Evolutionary conservation across 495 filamentous ascomycete genomes (phyloP).

Genomic region (Chaetomium cochliodes): DNA sequence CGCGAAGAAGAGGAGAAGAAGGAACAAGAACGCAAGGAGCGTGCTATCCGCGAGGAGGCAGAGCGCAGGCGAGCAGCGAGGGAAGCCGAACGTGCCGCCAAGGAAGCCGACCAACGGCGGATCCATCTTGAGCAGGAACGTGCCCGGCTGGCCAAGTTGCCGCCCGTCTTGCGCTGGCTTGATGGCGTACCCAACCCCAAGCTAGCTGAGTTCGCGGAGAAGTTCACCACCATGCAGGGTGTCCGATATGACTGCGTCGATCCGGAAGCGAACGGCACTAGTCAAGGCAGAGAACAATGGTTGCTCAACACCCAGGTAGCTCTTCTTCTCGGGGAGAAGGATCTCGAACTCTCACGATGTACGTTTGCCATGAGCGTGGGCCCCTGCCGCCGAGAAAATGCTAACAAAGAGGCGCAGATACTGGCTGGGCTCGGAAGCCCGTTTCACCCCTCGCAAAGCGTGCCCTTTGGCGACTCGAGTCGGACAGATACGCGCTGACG

Average conservation of each 20-base stretch:
- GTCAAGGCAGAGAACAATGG: conserved; percentile 63
- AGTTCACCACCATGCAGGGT: conserved; percentile 51
- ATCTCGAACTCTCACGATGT: conserved; percentile 71
- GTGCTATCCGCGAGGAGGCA: conserved; percentile 53
- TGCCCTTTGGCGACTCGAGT: conserved; percentile 50
- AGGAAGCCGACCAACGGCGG: conserved; percentile 55
- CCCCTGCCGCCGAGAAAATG: not conserved
- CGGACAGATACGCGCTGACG: conserved; percentile 50
- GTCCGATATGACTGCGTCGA: conserved; percentile 56
- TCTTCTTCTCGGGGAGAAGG: conserved; percentile 71
- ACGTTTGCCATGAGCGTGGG: conserved; percentile 33
- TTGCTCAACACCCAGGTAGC: conserved; percentile 74
- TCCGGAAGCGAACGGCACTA: conserved; percentile 45
- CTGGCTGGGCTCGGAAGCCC: conserved; percentile 63
- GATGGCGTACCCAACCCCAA: conserved; percentile 50
- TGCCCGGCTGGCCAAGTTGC: conserved; percentile 50
- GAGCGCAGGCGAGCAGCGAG: conserved; percentile 55
- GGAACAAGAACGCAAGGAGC: conserved; percentile 36
- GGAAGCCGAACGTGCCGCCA: conserved; percentile 56
- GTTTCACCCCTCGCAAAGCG: conserved; percentile 48
- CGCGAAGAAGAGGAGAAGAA: conserved; percentile 42
- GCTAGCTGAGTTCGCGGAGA: conserved; percentile 45
- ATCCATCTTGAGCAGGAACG: conserved; percentile 48
- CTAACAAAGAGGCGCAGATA: conserved; percentile 47
- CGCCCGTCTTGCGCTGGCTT: conserved; percentile 54